Evolutionary conservation across 129 eudicot species (phyloP).

Genomic region (Artemisia argyi): DNA sequence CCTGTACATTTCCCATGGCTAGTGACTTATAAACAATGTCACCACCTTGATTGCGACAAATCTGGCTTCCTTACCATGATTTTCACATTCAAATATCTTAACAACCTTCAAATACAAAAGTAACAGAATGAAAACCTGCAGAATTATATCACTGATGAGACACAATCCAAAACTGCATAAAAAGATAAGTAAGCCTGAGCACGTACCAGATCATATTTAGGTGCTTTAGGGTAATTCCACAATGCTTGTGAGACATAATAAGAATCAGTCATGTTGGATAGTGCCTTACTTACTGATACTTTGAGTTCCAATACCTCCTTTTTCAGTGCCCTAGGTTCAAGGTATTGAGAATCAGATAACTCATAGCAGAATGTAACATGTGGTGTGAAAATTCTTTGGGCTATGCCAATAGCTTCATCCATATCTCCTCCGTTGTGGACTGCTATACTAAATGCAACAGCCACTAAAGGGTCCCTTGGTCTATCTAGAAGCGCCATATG

Average conservation of each 20-base stretch:
- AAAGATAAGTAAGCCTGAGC: neutral
- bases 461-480: constrained; percentile 74
- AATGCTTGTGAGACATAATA: too few species aligned
- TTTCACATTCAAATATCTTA: constrained; percentile 75
- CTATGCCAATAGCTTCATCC: constrained; percentile 67
- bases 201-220: constrained; percentile 67
- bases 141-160: constrained; percentile 8
- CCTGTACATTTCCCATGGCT: constrained; percentile 62
- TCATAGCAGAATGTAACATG: constrained; percentile 47
- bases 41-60: constrained; percentile 67
- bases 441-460: constrained; percentile 75
- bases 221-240: constrained; percentile 65
- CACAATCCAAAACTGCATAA: neutral
- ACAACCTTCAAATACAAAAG: constrained; percentile 53
- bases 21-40: constrained; percentile 62
- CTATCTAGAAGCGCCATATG: constrained; percentile 86
- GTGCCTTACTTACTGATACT: constrained; percentile 47
- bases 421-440: constrained; percentile 85
- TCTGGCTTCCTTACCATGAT: constrained; percentile 45
- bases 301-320: constrained; percentile 59
- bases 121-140: constrained; percentile 72
- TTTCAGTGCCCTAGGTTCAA: constrained; percentile 37
- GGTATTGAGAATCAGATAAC: constrained; percentile 44
- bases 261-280: constrained; percentile 62
- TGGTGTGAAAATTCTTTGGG: constrained; percentile 39